Base-by-base conservation (phyloP, 345 rosid species). In the Pelargonium nanum region DNA sequence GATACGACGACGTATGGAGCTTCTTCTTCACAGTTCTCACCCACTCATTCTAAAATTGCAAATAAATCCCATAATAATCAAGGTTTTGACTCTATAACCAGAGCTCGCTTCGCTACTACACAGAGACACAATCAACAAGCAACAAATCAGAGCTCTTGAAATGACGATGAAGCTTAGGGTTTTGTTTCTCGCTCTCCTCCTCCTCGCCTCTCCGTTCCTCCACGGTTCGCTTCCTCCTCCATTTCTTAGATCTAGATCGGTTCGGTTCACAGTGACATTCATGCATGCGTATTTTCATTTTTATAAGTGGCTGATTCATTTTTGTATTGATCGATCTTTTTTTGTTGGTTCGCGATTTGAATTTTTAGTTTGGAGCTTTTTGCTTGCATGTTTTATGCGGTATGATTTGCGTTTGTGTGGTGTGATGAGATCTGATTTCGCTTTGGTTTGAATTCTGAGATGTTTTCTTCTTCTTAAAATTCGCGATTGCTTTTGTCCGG, bases 191-290 rank as follows among this genome's bases (percentile, higher is more conserved):
- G 24, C 57, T 22, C 57, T 55, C 57, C 26, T 55, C 8, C 57
- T 55, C 26, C 57, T 55, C 22, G 90, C 78, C 1, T 83, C 84
- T 60, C 87, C 91, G 73, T 61, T 89, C 62, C 78, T 85, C 57
- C 91, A 86, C 76, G 98, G 95, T 91, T 52, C 24, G 24, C 30
- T 71, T 48, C 40, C 65, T 40, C 19, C 19, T 28, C 56, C 86
- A 89, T 85, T 87, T 76, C 57, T 22, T 25, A 22, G 26, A 40
- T 40, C 55, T 52, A n/a, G 55, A 19, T 56, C 17, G 1, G 8
- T 40, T 40, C 15, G 9, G 48, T 56, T 56, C n/a, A 56, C 7
- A 2, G 26, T 19, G 19, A 10, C 20, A 2, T 56, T 21, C 59
- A 25, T 56, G 34, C 19, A 6, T 17, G 34, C 2, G 1, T 56